Base-by-base conservation (phyloP, 495 filamentous ascomycete genomes). In the Trichocladium uniseriatum region DNA sequence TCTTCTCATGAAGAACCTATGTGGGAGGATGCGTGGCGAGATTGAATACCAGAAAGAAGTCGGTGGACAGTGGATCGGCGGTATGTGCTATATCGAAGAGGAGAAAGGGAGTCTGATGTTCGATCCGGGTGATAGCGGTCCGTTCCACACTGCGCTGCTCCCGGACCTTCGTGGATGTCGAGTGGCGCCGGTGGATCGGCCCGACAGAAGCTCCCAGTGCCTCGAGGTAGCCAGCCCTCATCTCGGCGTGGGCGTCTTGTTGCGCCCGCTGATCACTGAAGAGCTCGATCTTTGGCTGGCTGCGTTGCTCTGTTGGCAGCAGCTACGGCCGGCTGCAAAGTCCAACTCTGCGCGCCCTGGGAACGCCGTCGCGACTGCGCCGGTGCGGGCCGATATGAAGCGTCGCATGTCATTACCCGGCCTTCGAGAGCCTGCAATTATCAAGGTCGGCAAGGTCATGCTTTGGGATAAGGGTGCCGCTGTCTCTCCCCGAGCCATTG, bases 391-490 rank as follows among this genome's bases (percentile, higher is more conserved):
- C 76, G 67, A 89, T 80, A 63, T 85, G 78, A 67, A 82, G 79
- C 84, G 81, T 76, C 55, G 89, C 77, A 63, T 77, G 72, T 59
- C 84, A 75, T 66, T 77, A 56, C 50, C 66, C 42, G 51, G 60
- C 38, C 72, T 77, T 13, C 90, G 84, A 58, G 86, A 90, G 48
- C 79, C 81, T 11, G 80, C 89, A 31, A 95, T 97, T 51, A 99
- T 97, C 69, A 99, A 99, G 63, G 87, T 96, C 43, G 94, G 89
- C 35, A 95, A 89, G 61, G 84, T 97, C 72, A 78, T 90, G 54
- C 78, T 90, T 28, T 97, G 90, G 90, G 84, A 95, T 61, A 84
- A 76, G 55, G 77, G 75, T 16, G 65, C 66, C 3, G 76, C 71
- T 57, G 73, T 67, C 49, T 78, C 68, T 41, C 77, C 67, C 48